Percentiles rank a stretch among this genome's conserved stretches.
These are phyloP conservation scores for Symbiotaphrina buchneri DNA, from an alignment of 495 filamentous ascomycete species.

Conservation along the genomic window DNA sequence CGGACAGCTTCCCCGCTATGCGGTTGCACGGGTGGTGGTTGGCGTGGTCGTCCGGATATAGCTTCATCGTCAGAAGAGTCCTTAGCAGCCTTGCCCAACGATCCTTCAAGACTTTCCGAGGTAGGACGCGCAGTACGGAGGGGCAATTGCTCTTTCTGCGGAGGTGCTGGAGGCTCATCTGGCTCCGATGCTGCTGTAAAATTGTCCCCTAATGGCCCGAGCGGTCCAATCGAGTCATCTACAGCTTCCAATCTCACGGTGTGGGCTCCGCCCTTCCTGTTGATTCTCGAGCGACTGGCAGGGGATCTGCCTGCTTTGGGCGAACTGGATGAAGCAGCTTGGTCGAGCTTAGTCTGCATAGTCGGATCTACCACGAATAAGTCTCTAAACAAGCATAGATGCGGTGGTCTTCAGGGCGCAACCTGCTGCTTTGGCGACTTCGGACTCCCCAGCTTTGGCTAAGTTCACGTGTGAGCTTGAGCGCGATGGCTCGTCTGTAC, in stretches of 20 bases:
- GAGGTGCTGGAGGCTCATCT: slow-evolving; percentile 68
- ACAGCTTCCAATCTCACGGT: slow-evolving; percentile 70
- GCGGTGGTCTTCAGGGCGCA: background rate
- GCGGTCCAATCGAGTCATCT: slow-evolving; percentile 76
- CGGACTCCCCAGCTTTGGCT: slow-evolving; percentile 1
- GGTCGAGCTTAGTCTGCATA: slow-evolving; percentile 6
- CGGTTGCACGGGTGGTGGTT: slow-evolving; percentile 33
- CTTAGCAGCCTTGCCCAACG: slow-evolving; percentile 25
- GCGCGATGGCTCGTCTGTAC: slow-evolving; percentile 14
- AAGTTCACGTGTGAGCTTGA: background rate
- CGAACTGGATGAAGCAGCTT: slow-evolving; percentile 15
- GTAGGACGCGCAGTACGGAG: slow-evolving; percentile 31
- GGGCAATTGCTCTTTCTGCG: slow-evolving; percentile 49
- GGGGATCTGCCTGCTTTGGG: slow-evolving; percentile 14
- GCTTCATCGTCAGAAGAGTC: too few species aligned
- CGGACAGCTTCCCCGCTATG: slow-evolving; percentile 16
- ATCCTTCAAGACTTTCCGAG: slow-evolving; percentile 22
- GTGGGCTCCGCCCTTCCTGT: slow-evolving; percentile 58
- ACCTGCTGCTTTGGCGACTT: background rate
- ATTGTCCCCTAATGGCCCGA: slow-evolving; percentile 59
- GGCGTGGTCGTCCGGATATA: slow-evolving; percentile 38
- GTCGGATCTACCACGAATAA: slow-evolving; percentile 1
- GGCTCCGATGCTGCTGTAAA: slow-evolving; percentile 17
- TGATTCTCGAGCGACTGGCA: slow-evolving; percentile 30
- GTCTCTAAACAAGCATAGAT: background rate